These are phyloP conservation scores for Geranium brycei DNA, from an alignment of 345 rosid genomes.

Conservation along the genomic window DNA sequence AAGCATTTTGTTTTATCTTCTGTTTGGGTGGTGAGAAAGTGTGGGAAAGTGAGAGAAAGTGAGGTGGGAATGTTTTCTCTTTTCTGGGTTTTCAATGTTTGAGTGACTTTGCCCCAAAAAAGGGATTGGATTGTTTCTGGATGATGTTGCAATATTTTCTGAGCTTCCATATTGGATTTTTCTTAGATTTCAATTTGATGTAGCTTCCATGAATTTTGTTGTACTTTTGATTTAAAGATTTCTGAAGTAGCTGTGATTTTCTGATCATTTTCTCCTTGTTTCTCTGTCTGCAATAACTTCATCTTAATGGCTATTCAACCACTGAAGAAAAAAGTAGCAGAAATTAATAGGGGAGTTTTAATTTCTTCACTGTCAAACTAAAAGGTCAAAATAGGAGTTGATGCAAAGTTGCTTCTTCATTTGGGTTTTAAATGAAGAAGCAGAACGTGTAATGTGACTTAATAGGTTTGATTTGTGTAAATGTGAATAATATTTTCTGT, in stretches of 20 bases:
- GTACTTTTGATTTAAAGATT: not conserved
- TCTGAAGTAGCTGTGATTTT: conserved; percentile 10
- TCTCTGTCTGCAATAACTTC: conserved; percentile 16
- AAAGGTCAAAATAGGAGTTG: not conserved
- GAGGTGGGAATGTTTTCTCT: not conserved
- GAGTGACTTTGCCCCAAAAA: not conserved
- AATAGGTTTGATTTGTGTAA: not conserved
- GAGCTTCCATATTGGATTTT: not conserved
- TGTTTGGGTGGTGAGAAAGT: not conserved
- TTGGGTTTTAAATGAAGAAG: too few relatives aligned
- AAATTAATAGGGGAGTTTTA: conserved; percentile 9
- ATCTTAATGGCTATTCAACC: conserved; percentile 9
- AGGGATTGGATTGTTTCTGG: too few relatives aligned
- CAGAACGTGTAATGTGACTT: not conserved
- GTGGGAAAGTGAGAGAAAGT: not conserved
- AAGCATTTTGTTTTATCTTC: not conserved
- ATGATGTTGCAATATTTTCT: too few relatives aligned
- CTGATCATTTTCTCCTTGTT: conserved; percentile 9
- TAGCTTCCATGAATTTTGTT: not conserved
- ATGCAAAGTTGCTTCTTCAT: not conserved
- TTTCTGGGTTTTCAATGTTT: not conserved
- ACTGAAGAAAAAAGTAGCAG: conserved; percentile 1
- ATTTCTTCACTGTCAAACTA: not conserved
- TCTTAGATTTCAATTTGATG: not conserved
- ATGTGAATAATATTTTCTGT: not conserved